Evolutionary conservation across 805 yeast genomes (phyloP), one percentile per base, ranked within the genome.

Genomic region (Starmerella roubikii): DNA sequence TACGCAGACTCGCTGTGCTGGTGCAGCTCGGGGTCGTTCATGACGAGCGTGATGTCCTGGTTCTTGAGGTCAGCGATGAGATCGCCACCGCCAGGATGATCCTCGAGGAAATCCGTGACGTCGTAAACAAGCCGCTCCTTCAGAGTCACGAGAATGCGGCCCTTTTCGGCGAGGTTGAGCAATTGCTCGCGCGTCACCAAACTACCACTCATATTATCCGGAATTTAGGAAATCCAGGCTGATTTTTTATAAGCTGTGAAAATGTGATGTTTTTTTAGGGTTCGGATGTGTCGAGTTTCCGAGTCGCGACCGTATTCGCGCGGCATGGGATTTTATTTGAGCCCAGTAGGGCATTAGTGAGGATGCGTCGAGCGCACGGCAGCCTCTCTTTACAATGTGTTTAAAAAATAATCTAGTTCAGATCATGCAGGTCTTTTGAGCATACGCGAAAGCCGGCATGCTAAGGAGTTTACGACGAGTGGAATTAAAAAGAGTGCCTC

Each of bases 1-100:
- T 81, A 79, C 1, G 96, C 93, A 34, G 78, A 64, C 45, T 81
- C 88, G 4, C 91, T 76, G 58, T 88, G 95, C 36, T 70, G 74
- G 56, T 86, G 95, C 27, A 77, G 66, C 3, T 63, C 62, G 17
- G 64, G 65, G 53, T 88, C 96, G 7, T 77, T 74, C 69, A 88
- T 71, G 34, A 84, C 75, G 38, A 72, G 72, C 9, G 95, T 82
- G 41, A 59, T 54, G 22, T 64, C 69, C 41, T 51, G 53, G 38
- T 60, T 59, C 24, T 57, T 55, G 37, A 54, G 52, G 22, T 64
- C 64, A 27, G 48, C 61, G 42, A 74, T 71, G 12, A 76, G 66
- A 36, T 72, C 71, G 15, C 59, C 68, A 8, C 82, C 82, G 21
- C 82, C 82, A 6, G 82, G 82, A 47, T 80, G 93, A 52, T 75